Conservation (phyloP, 2,329 filamentous ascomycete species). For the Colletotrichum phormii region DNA sequence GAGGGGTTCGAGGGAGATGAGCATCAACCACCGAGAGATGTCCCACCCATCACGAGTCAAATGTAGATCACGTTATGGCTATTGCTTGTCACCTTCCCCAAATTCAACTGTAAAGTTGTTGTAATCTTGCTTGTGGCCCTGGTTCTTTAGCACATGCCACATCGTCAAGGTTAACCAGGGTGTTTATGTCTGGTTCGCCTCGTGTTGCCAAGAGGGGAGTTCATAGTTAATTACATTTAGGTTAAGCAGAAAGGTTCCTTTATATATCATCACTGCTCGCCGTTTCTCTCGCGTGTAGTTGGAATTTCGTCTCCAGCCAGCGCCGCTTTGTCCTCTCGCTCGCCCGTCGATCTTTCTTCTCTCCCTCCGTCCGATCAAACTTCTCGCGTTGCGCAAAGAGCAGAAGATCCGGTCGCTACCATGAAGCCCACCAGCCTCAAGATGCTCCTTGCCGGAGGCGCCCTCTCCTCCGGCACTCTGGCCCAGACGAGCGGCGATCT, state of each 20-base stretch:
- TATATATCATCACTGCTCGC: not conserved
- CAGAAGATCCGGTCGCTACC: not conserved
- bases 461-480: conserved; percentile 7
- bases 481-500: conserved; percentile 51
- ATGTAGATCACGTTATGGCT: not conserved
- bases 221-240: not conserved
- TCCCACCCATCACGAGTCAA: conserved; percentile 15
- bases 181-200: not conserved
- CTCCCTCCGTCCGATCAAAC: not conserved
- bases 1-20: conserved; percentile 9
- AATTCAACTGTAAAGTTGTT: conserved; percentile 1
- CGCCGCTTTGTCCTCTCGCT: not conserved
- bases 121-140: not conserved
- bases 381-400: not conserved
- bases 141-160: not conserved
- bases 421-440: conserved; percentile 28
- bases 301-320: not conserved
- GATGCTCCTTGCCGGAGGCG: conserved; percentile 28
- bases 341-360: not conserved
- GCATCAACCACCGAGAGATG: not conserved
- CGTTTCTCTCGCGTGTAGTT: not conserved
- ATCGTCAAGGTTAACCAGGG: not conserved
- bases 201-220: not conserved
- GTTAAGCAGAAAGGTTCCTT: not conserved
- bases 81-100: conserved; percentile 23